These are phyloP conservation scores for Phytopythium chamaehyphon DNA, from an alignment of 352 stramenopile genomes.

Conservation along the genomic window DNA sequence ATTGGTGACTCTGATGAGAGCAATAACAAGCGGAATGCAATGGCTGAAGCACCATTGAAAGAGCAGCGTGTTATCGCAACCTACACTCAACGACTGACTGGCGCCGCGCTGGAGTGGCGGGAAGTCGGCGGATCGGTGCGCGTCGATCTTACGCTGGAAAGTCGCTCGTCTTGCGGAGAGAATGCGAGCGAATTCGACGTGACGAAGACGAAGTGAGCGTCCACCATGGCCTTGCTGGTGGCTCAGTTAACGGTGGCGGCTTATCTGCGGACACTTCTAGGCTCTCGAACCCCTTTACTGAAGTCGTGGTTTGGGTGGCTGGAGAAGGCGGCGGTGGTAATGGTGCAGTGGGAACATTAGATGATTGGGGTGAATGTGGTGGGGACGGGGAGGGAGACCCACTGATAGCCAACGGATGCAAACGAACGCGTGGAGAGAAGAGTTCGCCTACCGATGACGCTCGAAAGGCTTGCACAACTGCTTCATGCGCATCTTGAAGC, in stretches of 20 bases:
- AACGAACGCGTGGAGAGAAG: conserved; percentile 15
- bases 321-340: conserved; percentile 1
- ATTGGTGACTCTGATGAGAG: conserved; percentile 6
- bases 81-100: conserved; percentile 23
- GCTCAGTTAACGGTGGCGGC: background rate
- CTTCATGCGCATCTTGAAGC: conserved; percentile 16
- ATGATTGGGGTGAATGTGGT: background rate
- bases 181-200: conserved; percentile 32
- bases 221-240: conserved; percentile 10
- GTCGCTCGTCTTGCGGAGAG: conserved; percentile 11
- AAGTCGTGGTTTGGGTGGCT: background rate
- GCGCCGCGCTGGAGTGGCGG: conserved; percentile 16
- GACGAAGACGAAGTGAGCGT: conserved; percentile 3
- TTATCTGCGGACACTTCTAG: background rate
- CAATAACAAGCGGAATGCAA: background rate
- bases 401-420: background rate
- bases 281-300: background rate
- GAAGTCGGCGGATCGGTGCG: conserved; percentile 24
- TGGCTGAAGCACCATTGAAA: background rate
- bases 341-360: background rate
- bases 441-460: conserved; percentile 18
- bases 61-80: conserved; percentile 14
- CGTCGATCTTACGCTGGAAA: conserved; percentile 10
- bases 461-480: conserved; percentile 33
- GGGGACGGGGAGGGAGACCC: background rate